A percentile compares a stretch with the other conserved stretches of the same genome.
Conservation (phyloP, 1,284 basidiomycete genomes). For the Sanghuangporus sanghuang region DNA sequence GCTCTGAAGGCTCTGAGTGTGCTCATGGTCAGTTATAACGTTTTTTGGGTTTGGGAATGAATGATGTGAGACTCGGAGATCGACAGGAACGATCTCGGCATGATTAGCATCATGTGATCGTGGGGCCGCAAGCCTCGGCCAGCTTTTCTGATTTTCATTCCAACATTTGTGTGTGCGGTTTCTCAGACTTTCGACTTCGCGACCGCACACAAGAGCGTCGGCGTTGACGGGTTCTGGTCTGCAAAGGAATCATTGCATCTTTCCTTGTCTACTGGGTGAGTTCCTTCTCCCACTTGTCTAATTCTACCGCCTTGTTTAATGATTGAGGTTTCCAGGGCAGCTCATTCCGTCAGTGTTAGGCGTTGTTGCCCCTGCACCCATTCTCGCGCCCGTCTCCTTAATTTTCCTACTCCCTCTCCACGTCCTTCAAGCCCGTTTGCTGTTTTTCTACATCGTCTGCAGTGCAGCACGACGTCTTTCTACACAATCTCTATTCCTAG, state of each 20-base stretch:
- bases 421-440: neutral
- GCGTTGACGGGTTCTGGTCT: neutral
- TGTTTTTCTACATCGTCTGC: neutral
- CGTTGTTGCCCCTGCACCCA: neutral
- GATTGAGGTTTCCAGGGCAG: neutral
- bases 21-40: constrained; percentile 50
- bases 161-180: neutral
- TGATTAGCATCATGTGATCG: neutral
- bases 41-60: too few relatives aligned
- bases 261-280: neutral
- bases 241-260: neutral
- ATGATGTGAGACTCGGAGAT: neutral
- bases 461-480: neutral
- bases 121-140: neutral
- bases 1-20: constrained; percentile 79
- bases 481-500: neutral
- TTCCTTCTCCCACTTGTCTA: neutral
- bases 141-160: neutral
- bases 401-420: neutral
- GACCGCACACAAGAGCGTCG: neutral
- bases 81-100: neutral
- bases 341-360: neutral
- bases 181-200: neutral
- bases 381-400: neutral
- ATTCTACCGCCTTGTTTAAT: neutral